Percentiles rank a stretch among this genome's conserved stretches.
Evolutionary conservation across 345 rosid species (phyloP).

Genomic region (Eucalyptus tenuipes): DNA sequence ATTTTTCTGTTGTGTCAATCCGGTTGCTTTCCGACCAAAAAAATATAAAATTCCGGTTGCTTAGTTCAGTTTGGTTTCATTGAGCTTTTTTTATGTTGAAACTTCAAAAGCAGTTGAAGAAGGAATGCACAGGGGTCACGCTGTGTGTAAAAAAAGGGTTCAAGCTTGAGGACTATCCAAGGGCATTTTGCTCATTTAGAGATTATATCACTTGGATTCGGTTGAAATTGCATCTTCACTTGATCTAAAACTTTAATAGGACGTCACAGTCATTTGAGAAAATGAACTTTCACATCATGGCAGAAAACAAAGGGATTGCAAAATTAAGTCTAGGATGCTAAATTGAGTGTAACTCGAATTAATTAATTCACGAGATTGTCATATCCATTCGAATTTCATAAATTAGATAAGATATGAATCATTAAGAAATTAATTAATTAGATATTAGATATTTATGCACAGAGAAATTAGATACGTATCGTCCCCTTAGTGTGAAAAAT

Average conservation of each 20-base stretch:
- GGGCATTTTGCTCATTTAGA: background rate
- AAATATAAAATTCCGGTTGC: background rate
- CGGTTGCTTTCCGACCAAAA: background rate
- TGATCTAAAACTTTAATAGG: background rate
- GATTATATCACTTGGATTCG: too few species aligned
- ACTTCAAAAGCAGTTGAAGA: background rate
- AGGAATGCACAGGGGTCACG: background rate
- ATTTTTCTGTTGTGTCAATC: background rate
- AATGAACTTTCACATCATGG: background rate
- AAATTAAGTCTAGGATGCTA: too few species aligned
- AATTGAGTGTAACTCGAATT: rapidly evolving
- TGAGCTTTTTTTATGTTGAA: background rate
- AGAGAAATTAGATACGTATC: background rate
- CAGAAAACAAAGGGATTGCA: background rate
- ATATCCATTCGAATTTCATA: background rate
- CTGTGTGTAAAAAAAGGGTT: background rate
- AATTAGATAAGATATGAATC: rapidly evolving
- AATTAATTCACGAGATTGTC: too few species aligned
- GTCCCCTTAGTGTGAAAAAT: background rate
- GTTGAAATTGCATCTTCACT: background rate
- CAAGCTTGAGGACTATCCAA: background rate
- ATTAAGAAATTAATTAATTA: background rate
- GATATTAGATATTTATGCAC: background rate
- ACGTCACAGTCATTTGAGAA: background rate
- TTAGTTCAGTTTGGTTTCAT: background rate